A percentile compares a stretch with the other conserved stretches of the same genome.
These are phyloP conservation scores for Gamsiella multidivaricata DNA, from an alignment of 192 early-diverging fungal species.

Conservation along the genomic window DNA sequence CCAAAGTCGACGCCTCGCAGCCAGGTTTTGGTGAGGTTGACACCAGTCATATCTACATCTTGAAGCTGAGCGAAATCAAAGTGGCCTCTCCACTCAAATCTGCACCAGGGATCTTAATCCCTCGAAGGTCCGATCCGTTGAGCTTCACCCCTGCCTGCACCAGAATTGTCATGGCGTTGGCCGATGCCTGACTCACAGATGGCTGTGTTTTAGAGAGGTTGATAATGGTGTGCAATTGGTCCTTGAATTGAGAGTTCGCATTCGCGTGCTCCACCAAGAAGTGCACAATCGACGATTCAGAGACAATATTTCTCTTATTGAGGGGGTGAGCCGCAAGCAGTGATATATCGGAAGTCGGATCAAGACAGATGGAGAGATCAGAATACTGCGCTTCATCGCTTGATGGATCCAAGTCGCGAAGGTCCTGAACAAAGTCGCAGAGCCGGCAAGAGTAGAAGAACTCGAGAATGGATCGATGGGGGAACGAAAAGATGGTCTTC, in stretches of 20 bases:
- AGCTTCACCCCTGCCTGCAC: neutral
- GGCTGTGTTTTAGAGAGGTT: neutral
- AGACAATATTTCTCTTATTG: neutral
- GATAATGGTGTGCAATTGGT: neutral
- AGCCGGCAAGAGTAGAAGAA: slow-evolving; percentile 4
- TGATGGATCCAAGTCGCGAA: neutral
- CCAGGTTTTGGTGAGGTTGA: neutral
- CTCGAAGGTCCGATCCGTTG: neutral
- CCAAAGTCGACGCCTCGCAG: neutral
- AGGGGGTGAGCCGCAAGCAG: neutral
- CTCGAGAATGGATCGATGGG: slow-evolving; percentile 9
- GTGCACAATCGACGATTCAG: neutral
- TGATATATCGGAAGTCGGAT: neutral
- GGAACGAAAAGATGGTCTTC: neutral
- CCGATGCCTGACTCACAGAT: neutral
- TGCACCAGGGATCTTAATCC: neutral
- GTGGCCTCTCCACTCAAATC: neutral
- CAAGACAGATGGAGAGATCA: neutral
- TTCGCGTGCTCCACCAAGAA: neutral
- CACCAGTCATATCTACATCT: neutral
- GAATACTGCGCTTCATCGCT: neutral
- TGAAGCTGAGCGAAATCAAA: slow-evolving; percentile 9
- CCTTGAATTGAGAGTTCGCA: neutral
- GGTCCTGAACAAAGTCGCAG: neutral
- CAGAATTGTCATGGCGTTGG: slow-evolving; percentile 15